Base-by-base conservation (phyloP, 768 basidiomycete genomes). In the Gloeopeniophorella convolvens region DNA sequence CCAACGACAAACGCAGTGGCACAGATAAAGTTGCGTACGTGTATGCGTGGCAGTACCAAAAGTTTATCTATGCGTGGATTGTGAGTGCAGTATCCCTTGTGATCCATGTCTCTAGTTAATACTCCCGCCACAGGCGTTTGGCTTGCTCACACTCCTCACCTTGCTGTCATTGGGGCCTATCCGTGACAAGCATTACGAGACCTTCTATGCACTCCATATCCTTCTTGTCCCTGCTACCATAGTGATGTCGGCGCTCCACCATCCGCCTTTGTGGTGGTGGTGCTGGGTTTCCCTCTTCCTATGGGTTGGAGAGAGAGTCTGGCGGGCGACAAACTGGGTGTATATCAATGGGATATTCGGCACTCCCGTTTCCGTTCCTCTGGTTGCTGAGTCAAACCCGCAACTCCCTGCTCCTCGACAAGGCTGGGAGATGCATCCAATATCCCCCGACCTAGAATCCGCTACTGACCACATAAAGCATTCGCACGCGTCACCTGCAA, bases 141-240 rank as follows among this genome's bases (percentile, higher is more conserved):
- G 62, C 4, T 61, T 73, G 20, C 67, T 86, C 51, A 82, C 78
- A 0, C 47, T 79, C 3, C 65, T 85, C 32, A 71, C 78, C 42
- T 46, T 77, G 40, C 58, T 76, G 13, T 83, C 82, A 21, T 51
- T 80, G 11, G 63, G 66, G 12, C 70, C 75, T 3, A 59, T 86
- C 41, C 72, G 83, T 28, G 71, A 68, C 26, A 67, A 66, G 3
- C 75, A 72, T 60, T 84, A 81, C 60, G 79, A 86, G 63, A 57
- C 70, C 5, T 89, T 89, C 69, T 88, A 84, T 59, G 66, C 75
- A 53, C 58, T 75, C 18, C 87, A 89, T 60, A 63, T 89, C 35
- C 60, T 80, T 27, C 71, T 86, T 20, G 78, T 82, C 26, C 75
- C 85, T 34, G 60, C 74, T n/a, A 81, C 78, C 34, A 68, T 89